phyloP scores from a whole-genome alignment of 1,139 yeast species.

The Pichia sp. region DNA sequence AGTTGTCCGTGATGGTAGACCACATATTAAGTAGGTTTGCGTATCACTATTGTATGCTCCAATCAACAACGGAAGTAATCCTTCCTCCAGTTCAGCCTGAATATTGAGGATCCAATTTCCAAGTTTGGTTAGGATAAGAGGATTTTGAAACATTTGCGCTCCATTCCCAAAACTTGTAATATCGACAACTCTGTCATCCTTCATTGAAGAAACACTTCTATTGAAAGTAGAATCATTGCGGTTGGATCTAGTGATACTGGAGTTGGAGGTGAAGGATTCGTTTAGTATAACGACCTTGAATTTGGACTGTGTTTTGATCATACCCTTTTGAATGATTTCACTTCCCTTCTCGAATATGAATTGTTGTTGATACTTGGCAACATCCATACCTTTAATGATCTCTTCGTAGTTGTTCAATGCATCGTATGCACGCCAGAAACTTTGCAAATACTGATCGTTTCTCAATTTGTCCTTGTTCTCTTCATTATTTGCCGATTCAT shows the following conservation, averaged over 20 bases:
- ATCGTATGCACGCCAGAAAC: conserved; percentile 97
- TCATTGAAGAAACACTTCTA: conserved; percentile 10
- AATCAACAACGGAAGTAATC: conserved; percentile 73
- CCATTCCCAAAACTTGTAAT: conserved; percentile 34
- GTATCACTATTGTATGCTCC: conserved; percentile 74
- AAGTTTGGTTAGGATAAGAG: conserved; percentile 72
- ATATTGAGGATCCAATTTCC: conserved; percentile 92
- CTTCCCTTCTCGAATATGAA: conserved; percentile 87
- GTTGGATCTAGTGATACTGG: conserved; percentile 16
- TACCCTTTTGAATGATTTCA: conserved; percentile 74
- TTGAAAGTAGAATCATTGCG: conserved; percentile 12
- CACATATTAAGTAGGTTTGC: conserved; percentile 82
- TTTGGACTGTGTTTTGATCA: conserved; percentile 70
- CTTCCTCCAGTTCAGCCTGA: conserved; percentile 72
- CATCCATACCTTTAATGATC: conserved; percentile 62
- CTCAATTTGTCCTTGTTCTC: conserved; percentile 17
- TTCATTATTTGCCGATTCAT: conserved; percentile 20
- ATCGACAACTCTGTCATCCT: conserved; percentile 30
- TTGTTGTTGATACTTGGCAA: conserved; percentile 77
- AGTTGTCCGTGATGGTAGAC: conserved; percentile 75
- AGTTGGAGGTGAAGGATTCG: conserved; percentile 41
- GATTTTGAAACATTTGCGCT: conserved; percentile 69
- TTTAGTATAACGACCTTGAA: conserved; percentile 83
- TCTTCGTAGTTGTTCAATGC: conserved; percentile 61
- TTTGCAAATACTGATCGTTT: conserved; percentile 74